phyloP scores from a whole-genome alignment of 2,329 filamentous ascomycete species.

The Fusarium sp. region DNA sequence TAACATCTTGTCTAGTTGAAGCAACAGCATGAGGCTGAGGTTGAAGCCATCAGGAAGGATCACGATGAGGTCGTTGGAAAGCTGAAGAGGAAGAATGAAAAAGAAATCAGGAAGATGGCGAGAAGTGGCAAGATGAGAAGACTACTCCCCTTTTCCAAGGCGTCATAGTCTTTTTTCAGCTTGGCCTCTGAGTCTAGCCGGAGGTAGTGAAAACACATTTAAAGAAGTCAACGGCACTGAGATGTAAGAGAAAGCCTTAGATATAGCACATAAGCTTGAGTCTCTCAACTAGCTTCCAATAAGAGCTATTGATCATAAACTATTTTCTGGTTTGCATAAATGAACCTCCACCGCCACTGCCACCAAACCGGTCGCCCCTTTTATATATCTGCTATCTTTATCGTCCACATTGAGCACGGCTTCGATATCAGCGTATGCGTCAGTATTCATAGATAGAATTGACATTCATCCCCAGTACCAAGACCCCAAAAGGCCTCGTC shows the following conservation, averaged over 20 bases:
- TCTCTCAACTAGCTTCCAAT: not conserved
- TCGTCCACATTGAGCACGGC: not conserved
- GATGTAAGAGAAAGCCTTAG: not conserved
- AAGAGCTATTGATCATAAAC: not conserved
- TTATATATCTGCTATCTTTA: not conserved
- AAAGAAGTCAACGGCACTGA: accelerated
- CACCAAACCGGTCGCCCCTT: not conserved
- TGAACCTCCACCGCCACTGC: not conserved
- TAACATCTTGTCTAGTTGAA: not conserved
- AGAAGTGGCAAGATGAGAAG: not conserved
- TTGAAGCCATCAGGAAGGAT: not conserved
- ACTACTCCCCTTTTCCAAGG: not conserved
- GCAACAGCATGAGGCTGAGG: not conserved
- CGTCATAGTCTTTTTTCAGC: not conserved
- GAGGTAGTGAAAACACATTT: not conserved
- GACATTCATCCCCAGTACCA: not conserved
- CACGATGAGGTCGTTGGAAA: not conserved
- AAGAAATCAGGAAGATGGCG: not conserved
- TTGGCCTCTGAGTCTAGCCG: not conserved
- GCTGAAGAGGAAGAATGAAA: not conserved
- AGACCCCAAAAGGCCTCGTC: accelerated
- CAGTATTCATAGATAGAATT: not conserved
- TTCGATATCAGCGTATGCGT: not conserved
- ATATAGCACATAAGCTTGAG: not conserved
- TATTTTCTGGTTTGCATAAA: not conserved